A percentile compares a stretch with the other conserved stretches of the same genome.
These are phyloP conservation scores for Alectoria sarmentosa DNA, from an alignment of 495 filamentous ascomycete genomes.

Conservation along the genomic window DNA sequence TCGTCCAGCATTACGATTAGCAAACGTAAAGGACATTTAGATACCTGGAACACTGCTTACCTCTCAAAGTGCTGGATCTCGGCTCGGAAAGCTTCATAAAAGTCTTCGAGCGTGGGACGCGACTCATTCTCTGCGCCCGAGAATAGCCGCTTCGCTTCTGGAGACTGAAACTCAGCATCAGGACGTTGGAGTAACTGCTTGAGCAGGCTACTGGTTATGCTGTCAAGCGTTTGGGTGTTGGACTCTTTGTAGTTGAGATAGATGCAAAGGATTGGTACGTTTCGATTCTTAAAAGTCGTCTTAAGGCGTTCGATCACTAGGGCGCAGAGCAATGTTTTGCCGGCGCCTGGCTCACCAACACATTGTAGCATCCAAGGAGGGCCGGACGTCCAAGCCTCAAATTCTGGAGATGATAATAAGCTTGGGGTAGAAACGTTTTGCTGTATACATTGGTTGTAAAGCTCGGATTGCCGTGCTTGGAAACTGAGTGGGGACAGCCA, in stretches of 20 bases:
- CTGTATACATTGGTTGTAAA: slow-evolving; percentile 9
- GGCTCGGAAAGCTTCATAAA: slow-evolving; percentile 15
- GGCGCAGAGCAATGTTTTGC: slow-evolving; percentile 5
- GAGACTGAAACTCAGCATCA: slow-evolving; percentile 12
- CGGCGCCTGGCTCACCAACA: slow-evolving; percentile 6
- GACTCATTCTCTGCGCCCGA: slow-evolving; percentile 17
- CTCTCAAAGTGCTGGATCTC: slow-evolving; percentile 17
- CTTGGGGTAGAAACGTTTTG: slow-evolving; percentile 8
- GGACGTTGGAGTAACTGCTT: slow-evolving; percentile 28
- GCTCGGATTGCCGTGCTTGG: slow-evolving; percentile 1
- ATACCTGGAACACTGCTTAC: slow-evolving; percentile 1
- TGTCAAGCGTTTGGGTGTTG: slow-evolving; percentile 20
- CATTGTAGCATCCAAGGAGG: slow-evolving; percentile 3
- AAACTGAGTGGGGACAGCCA: slow-evolving; percentile 12
- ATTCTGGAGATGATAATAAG: slow-evolving; percentile 1
- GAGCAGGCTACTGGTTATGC: slow-evolving; percentile 27
- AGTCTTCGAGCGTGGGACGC: slow-evolving; percentile 8
- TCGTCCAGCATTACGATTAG: background rate
- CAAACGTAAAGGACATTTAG: background rate
- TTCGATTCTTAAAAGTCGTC: background rate
- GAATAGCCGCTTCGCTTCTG: slow-evolving; percentile 18
- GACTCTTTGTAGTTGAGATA: slow-evolving; percentile 28
- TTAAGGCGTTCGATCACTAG: slow-evolving; percentile 23
- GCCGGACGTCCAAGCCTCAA: background rate
- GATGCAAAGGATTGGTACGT: slow-evolving; percentile 26